Evolutionary conservation across 169 alveolate species (phyloP).

Genomic region (Plasmodium vivax): DNA sequence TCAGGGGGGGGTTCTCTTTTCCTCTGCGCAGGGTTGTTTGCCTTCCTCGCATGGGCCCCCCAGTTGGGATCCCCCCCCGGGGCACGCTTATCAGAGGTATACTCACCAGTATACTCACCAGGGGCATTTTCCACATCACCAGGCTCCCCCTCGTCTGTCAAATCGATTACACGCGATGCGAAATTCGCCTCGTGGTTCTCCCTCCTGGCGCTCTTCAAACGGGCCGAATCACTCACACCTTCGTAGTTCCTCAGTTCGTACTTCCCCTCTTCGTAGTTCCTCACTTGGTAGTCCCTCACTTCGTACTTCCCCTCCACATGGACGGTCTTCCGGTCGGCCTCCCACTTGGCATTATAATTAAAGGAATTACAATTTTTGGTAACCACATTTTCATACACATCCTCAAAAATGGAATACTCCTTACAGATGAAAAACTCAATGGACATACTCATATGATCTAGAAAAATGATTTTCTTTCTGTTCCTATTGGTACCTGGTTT

Average conservation of each 20-base stretch:
- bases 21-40: not conserved
- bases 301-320: not conserved
- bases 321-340: not conserved
- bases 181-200: not conserved
- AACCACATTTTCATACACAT: constrained; percentile 61
- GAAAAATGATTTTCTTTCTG: constrained; percentile 22
- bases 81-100: not conserved
- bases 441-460: constrained; percentile 53
- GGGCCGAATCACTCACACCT: not conserved
- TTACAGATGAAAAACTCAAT: constrained; percentile 69
- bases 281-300: not conserved
- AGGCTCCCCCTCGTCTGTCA: not conserved
- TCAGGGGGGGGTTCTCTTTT: not conserved
- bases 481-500: constrained; percentile 1
- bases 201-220: no score
- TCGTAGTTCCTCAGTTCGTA: not conserved
- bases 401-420: constrained; percentile 38
- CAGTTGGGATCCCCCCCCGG: not conserved
- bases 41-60: not conserved
- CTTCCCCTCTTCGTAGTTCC: not conserved
- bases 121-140: not conserved
- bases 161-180: not conserved
- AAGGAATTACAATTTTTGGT: constrained; percentile 49
- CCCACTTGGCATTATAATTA: constrained; percentile 10
- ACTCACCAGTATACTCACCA: not conserved